phyloP scores from a whole-genome alignment of 1,139 yeast genomes.

The Kodamaea arcana region DNA sequence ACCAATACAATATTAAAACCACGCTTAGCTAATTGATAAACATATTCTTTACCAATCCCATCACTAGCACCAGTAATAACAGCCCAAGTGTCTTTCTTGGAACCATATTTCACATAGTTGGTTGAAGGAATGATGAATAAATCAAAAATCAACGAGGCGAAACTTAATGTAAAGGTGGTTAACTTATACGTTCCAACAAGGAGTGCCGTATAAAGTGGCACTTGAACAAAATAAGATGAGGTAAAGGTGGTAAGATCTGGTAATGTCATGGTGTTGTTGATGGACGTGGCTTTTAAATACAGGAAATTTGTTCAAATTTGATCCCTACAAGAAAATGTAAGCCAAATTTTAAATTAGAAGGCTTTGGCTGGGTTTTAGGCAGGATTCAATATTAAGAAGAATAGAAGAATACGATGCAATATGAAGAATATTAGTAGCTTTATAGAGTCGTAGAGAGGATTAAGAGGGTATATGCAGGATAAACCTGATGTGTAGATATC shows the following conservation, averaged over 20 bases:
- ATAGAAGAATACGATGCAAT: too few species aligned
- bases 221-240: constrained; percentile 18
- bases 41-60: constrained; percentile 93
- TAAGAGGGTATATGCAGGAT: too few species aligned
- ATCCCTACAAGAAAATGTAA: too few species aligned
- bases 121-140: constrained; percentile 63
- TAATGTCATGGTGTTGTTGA: too few species aligned
- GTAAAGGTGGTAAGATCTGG: not conserved
- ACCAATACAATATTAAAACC: constrained; percentile 83
- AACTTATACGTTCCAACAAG: constrained; percentile 52
- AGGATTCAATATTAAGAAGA: too few species aligned
- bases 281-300: too few species aligned
- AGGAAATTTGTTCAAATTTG: too few species aligned
- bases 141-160: constrained; percentile 47
- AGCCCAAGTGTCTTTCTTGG: constrained; percentile 67
- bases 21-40: constrained; percentile 75
- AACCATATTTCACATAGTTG: constrained; percentile 67
- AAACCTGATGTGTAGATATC: too few species aligned
- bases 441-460: too few species aligned
- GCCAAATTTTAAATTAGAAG: too few species aligned
- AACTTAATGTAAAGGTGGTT: constrained; percentile 35
- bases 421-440: too few species aligned
- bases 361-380: too few species aligned
- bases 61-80: constrained; percentile 96
- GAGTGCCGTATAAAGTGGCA: constrained; percentile 31